A percentile compares a stretch with the other conserved stretches of the same genome.
Conservation (phyloP, 108 stramenopile genomes). For the Mediolabrus comicus region DNA sequence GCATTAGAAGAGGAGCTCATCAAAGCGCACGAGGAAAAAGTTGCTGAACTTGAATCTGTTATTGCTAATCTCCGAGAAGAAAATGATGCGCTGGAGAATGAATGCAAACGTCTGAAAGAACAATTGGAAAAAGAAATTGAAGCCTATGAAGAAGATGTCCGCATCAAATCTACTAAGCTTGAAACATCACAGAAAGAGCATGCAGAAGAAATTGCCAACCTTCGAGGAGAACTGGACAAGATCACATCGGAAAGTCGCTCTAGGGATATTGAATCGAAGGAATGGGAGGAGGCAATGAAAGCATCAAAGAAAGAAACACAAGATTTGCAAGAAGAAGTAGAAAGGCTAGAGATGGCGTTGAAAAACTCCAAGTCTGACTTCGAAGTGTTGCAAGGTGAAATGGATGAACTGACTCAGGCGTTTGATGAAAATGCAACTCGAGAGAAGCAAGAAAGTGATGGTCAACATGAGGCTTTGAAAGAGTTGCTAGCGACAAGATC, state of each 20-base stretch:
- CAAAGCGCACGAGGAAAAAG: constrained; percentile 38
- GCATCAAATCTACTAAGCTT: constrained; percentile 30
- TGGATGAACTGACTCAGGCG: constrained; percentile 70
- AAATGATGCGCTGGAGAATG: constrained; percentile 60
- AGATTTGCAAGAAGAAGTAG: constrained; percentile 55
- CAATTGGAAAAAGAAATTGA: constrained; percentile 69
- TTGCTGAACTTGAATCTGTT: constrained; percentile 45
- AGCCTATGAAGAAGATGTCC: constrained; percentile 72
- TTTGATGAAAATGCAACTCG: constrained; percentile 67
- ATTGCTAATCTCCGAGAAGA: constrained; percentile 41
- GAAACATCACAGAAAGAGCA: constrained; percentile 57
- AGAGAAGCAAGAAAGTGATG: constrained; percentile 17
- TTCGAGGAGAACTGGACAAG: constrained; percentile 56
- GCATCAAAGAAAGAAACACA: constrained; percentile 31
- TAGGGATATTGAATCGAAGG: constrained; percentile 49
- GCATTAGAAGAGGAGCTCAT: constrained; percentile 1
- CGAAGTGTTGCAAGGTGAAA: constrained; percentile 59
- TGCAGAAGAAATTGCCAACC: constrained; percentile 58
- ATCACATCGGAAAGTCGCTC: constrained; percentile 46
- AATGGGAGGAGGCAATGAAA: constrained; percentile 48
- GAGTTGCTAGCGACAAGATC: constrained; percentile 44
- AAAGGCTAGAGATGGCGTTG: constrained; percentile 60
- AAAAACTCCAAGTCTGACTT: constrained; percentile 74
- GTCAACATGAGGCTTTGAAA: constrained; percentile 26
- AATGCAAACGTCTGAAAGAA: constrained; percentile 59